Evolutionary conservation across 2,329 filamentous ascomycete genomes (phyloP).

Genomic region (Fusarium sp.): DNA sequence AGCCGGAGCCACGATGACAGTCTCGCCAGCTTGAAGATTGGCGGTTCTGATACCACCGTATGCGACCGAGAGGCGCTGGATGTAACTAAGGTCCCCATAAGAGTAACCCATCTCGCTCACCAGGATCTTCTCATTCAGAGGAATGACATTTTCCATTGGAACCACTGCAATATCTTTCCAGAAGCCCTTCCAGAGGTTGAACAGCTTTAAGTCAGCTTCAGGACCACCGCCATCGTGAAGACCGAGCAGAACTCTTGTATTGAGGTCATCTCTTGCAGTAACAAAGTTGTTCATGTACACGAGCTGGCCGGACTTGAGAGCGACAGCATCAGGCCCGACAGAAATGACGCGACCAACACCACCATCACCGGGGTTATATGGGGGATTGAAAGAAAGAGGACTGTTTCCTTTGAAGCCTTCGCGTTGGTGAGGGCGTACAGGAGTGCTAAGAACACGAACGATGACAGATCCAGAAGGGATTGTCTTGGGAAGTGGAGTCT

Average conservation of each 20-base stretch:
- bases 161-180: slow-evolving; percentile 23
- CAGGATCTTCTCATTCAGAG: slow-evolving; percentile 16
- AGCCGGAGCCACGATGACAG: slow-evolving; percentile 28
- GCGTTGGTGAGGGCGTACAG: slow-evolving; percentile 25
- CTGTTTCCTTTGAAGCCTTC: slow-evolving; percentile 25
- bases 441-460: slow-evolving; percentile 26
- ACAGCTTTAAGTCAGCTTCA: slow-evolving; percentile 10
- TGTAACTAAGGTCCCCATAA: slow-evolving; percentile 28
- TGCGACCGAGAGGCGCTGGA: slow-evolving; percentile 28
- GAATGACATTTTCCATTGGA: slow-evolving; percentile 18
- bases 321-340: slow-evolving; percentile 13
- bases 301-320: slow-evolving; percentile 21
- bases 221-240: slow-evolving; percentile 19
- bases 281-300: slow-evolving; percentile 31
- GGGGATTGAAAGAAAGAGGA: slow-evolving; percentile 3
- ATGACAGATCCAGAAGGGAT: slow-evolving; percentile 13
- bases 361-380: slow-evolving; percentile 7
- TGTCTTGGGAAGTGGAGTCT: neutral
- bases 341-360: slow-evolving; percentile 24
- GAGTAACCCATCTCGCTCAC: slow-evolving; percentile 26
- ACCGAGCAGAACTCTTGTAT: slow-evolving; percentile 17
- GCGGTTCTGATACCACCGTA: slow-evolving; percentile 26
- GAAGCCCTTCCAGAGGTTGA: slow-evolving; percentile 25
- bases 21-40: slow-evolving; percentile 12
- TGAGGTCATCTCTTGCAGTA: slow-evolving; percentile 19